Evolutionary conservation across 768 basidiomycete genomes (phyloP).

Genomic region (Trametopsis cervina): DNA sequence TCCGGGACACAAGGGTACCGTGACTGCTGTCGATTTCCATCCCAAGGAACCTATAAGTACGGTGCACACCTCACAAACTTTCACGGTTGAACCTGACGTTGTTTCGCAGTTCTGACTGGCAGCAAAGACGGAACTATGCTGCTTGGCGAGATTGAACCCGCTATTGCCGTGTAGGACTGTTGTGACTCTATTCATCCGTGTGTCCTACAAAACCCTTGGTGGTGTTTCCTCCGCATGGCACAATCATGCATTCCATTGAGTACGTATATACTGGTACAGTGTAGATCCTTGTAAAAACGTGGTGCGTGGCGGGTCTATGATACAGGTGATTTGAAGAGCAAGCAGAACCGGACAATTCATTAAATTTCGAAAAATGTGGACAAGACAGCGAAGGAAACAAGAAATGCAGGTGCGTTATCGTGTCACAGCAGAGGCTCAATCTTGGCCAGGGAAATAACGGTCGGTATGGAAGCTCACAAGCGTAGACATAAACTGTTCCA

Average conservation of each 20-base stretch:
- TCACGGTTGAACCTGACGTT: constrained; percentile 23
- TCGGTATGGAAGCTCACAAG: constrained; percentile 48
- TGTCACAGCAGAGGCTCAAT: no score
- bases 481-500: constrained; percentile 45
- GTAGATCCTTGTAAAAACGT: background rate
- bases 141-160: constrained; percentile 82
- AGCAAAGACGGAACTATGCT: constrained; percentile 94
- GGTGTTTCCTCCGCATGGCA: no score
- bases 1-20: constrained; percentile 95
- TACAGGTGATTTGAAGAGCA: background rate
- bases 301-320: background rate
- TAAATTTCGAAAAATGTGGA: no score
- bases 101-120: constrained; percentile 67
- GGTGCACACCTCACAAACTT: constrained; percentile 42
- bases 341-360: background rate
- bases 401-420: no score
- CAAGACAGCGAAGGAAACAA: no score
- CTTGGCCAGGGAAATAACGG: constrained; percentile 7
- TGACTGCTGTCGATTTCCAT: constrained; percentile 93
- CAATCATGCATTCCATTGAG: background rate
- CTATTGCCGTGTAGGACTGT: constrained; percentile 16
- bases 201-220: no score
- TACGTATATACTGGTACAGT: background rate
- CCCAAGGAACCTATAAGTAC: constrained; percentile 91
- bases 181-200: background rate